A percentile compares a stretch with the other conserved stretches of the same genome.
phyloP scores from a whole-genome alignment of 306 rosid genomes.

The Luffa acutangula region DNA sequence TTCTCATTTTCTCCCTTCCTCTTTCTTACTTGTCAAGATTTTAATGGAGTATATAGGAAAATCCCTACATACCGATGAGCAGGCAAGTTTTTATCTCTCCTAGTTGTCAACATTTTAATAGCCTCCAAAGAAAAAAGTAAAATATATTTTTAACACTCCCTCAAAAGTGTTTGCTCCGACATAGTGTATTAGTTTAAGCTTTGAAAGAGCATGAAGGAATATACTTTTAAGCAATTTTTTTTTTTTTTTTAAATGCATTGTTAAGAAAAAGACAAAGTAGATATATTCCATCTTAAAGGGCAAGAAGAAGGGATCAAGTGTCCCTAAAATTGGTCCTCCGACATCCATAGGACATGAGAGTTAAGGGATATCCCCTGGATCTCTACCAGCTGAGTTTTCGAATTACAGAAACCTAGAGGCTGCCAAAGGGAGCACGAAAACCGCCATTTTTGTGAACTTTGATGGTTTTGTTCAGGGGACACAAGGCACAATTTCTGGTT shows the following conservation, averaged over 20 bases:
- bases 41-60: too few relatives aligned
- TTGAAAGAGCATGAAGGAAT: neutral
- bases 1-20: too few relatives aligned
- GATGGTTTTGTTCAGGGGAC: constrained; percentile 53
- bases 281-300: neutral
- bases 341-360: constrained; percentile 16
- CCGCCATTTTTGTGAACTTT: constrained; percentile 38
- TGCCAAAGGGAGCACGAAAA: constrained; percentile 26
- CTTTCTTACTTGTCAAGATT: too few relatives aligned
- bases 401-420: constrained; percentile 19
- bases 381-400: constrained; percentile 4
- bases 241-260: neutral
- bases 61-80: too few relatives aligned
- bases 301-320: constrained; percentile 3
- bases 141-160: too few relatives aligned
- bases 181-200: neutral
- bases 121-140: too few relatives aligned
- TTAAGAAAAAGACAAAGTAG: neutral
- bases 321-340: constrained; percentile 7
- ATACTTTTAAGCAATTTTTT: neutral
- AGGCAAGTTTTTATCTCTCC: too few relatives aligned
- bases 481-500: constrained; percentile 34
- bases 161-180: neutral
- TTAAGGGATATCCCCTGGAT: constrained; percentile 18
- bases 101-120: too few relatives aligned